Base-by-base conservation (phyloP, 257 asterid genomes). In the Solanum peruvianum region DNA sequence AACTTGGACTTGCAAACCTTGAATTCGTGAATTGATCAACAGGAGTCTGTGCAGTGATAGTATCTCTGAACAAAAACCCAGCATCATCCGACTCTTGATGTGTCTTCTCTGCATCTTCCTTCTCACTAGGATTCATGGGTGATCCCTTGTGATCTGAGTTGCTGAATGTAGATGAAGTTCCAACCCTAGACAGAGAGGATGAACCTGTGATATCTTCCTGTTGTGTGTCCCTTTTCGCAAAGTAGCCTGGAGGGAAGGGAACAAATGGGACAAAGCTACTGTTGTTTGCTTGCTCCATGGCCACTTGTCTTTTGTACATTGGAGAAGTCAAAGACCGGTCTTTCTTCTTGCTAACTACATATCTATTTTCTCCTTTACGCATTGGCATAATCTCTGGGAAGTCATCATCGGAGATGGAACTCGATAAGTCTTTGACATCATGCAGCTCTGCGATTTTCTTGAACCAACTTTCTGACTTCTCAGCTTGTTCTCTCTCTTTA, bases 171-270 rank as follows among this genome's bases (percentile, higher is more conserved):
- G 91, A 86, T 73, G 93, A 85, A 62, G 88, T 70, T 71, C 90
- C 91, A 70, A 71, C 52, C 14, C 39, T 76, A 60, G 89, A 27
- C 58, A 87, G 37, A 33, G 85, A 60, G 21, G 92, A 86, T 47
- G 93, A 88, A 85, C 76, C 90, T 58, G 87, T 78, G 69, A 67
- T 80, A 44, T 33, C 90, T 72, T 92, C 73, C 83, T 88, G 93
- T 70, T 83, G 90, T 23, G 92, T 20, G 27, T 91, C 95, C 88
- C 92, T 93, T 89, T 85, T 93, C 3, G 95, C 91, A 39, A 97
- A 97, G 93, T 93, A 95, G 84, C 94, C 98, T n/a, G 99, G 99
- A 42, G 99, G 99, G 90, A 97, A 95, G 23, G 99, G 98, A 84
- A 97, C 99, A 76, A 94, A 97, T 9, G 99, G 98, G 69, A 95